Evolutionary conservation across 1,284 basidiomycete genomes (phyloP).

Genomic region (Ceratobasidium sp.): DNA sequence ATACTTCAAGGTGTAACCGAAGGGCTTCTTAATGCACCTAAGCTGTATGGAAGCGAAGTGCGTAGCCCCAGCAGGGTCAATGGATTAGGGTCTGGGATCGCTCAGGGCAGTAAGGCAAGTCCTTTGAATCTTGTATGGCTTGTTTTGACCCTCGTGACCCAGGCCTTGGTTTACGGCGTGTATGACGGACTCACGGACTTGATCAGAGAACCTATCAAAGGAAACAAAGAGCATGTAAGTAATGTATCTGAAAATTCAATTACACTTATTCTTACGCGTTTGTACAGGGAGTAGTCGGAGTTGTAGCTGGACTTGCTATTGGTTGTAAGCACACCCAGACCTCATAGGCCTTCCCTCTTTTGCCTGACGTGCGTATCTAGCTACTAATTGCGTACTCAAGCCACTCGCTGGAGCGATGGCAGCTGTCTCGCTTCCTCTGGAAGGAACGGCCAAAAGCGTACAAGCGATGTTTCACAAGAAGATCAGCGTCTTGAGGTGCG

Average conservation of each 20-base stretch:
- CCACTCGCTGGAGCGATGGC: conserved; percentile 59
- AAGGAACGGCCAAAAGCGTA: conserved; percentile 61
- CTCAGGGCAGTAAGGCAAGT: conserved; percentile 62
- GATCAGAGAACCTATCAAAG: conserved; percentile 64
- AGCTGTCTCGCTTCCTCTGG: conserved; percentile 60
- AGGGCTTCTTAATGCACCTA: conserved; percentile 64
- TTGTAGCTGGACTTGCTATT: conserved; percentile 62
- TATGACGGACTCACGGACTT: conserved; percentile 68
- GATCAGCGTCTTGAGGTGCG: conserved; percentile 56
- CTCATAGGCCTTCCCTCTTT: conserved; percentile 5
- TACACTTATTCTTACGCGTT: too few species aligned
- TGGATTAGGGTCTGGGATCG: conserved; percentile 62
- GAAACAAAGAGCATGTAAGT: conserved; percentile 48
- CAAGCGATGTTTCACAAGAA: conserved; percentile 55
- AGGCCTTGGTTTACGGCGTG: conserved; percentile 58
- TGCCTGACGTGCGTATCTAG: not conserved
- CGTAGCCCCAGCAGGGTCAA: conserved; percentile 61
- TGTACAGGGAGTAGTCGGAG: conserved; percentile 59
- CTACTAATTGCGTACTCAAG: conserved; percentile 2
- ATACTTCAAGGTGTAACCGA: conserved; percentile 62
- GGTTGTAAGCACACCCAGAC: conserved; percentile 59
- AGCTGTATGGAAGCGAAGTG: conserved; percentile 62
- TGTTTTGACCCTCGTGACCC: not conserved
- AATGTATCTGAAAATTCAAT: too few species aligned
- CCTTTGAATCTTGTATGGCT: conserved; percentile 62